Conservation (phyloP, 805 yeast species). For the Candida nanaspora region DNA sequence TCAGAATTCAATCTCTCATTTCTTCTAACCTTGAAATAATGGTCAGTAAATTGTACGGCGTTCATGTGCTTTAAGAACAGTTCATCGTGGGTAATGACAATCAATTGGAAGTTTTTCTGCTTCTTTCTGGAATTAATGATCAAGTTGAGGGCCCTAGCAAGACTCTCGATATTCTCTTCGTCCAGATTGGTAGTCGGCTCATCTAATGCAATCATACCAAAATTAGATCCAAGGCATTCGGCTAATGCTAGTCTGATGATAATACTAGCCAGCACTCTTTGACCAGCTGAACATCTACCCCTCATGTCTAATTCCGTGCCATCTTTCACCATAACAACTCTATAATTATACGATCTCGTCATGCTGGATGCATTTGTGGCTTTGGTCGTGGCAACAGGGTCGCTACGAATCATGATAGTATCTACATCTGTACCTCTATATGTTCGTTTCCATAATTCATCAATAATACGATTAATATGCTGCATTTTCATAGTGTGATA, state of each 20-base stretch:
- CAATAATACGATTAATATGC: conserved; percentile 80
- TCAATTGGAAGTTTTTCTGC: conserved; percentile 87
- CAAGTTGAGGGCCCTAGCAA: conserved; percentile 71
- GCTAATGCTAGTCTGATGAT: conserved; percentile 87
- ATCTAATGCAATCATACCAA: conserved; percentile 94
- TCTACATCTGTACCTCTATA: conserved; percentile 95
- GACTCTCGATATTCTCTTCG: conserved; percentile 77
- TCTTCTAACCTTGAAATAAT: conserved; percentile 74
- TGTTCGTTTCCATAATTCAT: conserved; percentile 90
- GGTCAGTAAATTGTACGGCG: conserved; percentile 80
- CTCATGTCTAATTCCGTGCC: conserved; percentile 95
- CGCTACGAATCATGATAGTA: conserved; percentile 79
- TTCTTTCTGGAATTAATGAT: conserved; percentile 68
- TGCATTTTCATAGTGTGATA: conserved; percentile 88
- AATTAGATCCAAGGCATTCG: conserved; percentile 89
- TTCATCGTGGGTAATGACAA: conserved; percentile 96
- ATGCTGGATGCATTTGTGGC: conserved; percentile 9
- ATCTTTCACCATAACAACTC: conserved; percentile 92
- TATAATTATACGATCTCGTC: conserved; percentile 75
- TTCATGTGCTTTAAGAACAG: conserved; percentile 78
- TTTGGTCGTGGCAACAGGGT: conserved; percentile 41
- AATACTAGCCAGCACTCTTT: conserved; percentile 87
- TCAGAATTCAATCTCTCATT: conserved; percentile 76
- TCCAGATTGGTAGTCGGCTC: conserved; percentile 98
- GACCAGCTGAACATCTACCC: conserved; percentile 98